phyloP scores from a whole-genome alignment of 2,329 filamentous ascomycete genomes.

The Bisporella sp. region DNA sequence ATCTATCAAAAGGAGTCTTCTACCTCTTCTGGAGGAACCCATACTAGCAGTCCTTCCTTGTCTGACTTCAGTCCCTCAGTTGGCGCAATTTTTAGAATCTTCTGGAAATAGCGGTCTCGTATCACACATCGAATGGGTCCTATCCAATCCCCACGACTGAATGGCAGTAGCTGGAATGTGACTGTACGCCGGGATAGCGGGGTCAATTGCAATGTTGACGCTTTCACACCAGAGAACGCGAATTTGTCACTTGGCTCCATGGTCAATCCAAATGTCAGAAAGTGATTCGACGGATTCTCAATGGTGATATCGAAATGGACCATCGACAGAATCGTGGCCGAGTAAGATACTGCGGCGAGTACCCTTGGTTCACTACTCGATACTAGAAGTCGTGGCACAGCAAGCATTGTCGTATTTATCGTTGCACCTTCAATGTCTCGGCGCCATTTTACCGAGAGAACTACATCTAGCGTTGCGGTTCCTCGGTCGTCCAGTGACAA shows the following conservation, averaged over 20 bases:
- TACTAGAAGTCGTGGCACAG: constrained; percentile 73
- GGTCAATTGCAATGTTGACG: constrained; percentile 70
- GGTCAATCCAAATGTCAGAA: constrained; percentile 82
- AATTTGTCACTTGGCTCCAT: constrained; percentile 94
- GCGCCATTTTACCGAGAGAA: constrained; percentile 71
- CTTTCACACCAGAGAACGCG: constrained; percentile 85
- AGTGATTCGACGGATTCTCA: constrained; percentile 91
- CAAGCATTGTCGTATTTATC: constrained; percentile 60
- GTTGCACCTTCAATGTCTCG: constrained; percentile 34
- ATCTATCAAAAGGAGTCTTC: background rate
- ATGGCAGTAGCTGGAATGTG: constrained; percentile 68
- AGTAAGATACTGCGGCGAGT: constrained; percentile 45
- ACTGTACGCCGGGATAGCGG: constrained; percentile 71
- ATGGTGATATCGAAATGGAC: constrained; percentile 59
- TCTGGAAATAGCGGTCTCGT: constrained; percentile 88
- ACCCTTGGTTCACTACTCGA: constrained; percentile 83
- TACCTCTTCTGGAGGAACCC: constrained; percentile 42
- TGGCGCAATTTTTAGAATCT: constrained; percentile 73
- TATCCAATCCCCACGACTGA: constrained; percentile 60
- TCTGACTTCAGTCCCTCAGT: constrained; percentile 64
- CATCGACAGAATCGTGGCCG: constrained; percentile 25
- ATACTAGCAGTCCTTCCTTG: constrained; percentile 57
- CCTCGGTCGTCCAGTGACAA: constrained; percentile 73
- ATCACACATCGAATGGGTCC: constrained; percentile 64
- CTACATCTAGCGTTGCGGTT: constrained; percentile 66